A percentile compares a stretch with the other conserved stretches of the same genome.
These are phyloP conservation scores for Penicillium hesseltinei DNA, from an alignment of 2,329 filamentous ascomycete genomes.

Conservation along the genomic window DNA sequence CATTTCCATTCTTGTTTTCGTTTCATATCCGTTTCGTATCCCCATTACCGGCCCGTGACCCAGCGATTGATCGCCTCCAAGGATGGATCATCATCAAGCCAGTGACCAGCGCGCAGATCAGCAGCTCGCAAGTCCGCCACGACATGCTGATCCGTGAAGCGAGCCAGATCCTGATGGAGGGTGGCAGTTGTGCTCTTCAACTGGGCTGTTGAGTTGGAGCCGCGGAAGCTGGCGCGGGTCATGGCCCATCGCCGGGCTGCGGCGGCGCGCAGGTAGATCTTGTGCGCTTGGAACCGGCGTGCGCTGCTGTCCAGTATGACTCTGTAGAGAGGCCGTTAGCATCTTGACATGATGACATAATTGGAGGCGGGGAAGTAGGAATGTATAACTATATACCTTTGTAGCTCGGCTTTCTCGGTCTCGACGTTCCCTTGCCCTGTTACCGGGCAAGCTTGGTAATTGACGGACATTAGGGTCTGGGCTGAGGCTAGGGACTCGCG, in stretches of 20 bases:
- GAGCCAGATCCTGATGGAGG: slow-evolving; percentile 52
- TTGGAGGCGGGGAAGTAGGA: not conserved
- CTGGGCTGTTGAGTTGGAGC: slow-evolving; percentile 48
- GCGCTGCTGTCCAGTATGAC: slow-evolving; percentile 61
- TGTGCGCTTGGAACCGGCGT: slow-evolving; percentile 61
- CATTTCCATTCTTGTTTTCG: not conserved
- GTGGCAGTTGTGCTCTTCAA: slow-evolving; percentile 51
- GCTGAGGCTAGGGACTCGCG: slow-evolving; percentile 57
- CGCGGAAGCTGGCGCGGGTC: slow-evolving; percentile 50
- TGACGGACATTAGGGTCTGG: slow-evolving; percentile 53
- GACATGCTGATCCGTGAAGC: slow-evolving; percentile 58
- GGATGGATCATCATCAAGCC: slow-evolving; percentile 60
- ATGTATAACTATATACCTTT: slow-evolving; percentile 43
- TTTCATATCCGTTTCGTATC: not conserved
- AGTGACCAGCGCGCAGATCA: slow-evolving; percentile 58
- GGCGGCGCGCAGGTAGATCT: slow-evolving; percentile 58
- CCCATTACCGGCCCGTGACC: slow-evolving; percentile 38
- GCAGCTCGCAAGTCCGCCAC: slow-evolving; percentile 55
- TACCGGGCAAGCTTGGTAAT: slow-evolving; percentile 48
- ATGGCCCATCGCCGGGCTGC: slow-evolving; percentile 61
- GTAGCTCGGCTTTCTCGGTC: slow-evolving; percentile 56
- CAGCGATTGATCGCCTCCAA: slow-evolving; percentile 51
- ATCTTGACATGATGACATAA: slow-evolving; percentile 5
- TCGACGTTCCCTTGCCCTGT: slow-evolving; percentile 50
- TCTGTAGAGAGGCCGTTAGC: slow-evolving; percentile 35